Conservation (phyloP, 2,329 filamentous ascomycete genomes). For the Aspergillus viridinutans region DNA sequence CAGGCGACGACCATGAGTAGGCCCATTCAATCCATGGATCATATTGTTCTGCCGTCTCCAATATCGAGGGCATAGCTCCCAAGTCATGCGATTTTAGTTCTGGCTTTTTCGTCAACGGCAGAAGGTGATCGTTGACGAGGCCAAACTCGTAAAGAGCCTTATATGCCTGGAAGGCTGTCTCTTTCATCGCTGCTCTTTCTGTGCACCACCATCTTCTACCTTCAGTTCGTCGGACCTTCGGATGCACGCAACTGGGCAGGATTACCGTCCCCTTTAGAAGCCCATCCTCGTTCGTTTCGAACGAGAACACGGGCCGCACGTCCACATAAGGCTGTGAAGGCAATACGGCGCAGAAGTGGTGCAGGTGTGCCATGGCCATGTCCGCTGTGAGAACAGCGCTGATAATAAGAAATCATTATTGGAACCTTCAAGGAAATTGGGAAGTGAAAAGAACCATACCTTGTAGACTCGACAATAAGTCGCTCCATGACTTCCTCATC, state of each 20-base stretch:
- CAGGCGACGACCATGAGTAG: conserved; percentile 20
- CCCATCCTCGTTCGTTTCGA: conserved; percentile 16
- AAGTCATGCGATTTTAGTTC: conserved; percentile 14
- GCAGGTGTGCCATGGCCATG: conserved; percentile 69
- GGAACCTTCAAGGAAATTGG: background rate
- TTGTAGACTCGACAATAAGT: conserved; percentile 38
- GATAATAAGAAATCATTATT: background rate
- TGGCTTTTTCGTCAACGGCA: conserved; percentile 52
- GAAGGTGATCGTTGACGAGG: conserved; percentile 71
- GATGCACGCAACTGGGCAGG: conserved; percentile 67
- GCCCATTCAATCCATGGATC: conserved; percentile 30
- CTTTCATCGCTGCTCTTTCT: conserved; percentile 69
- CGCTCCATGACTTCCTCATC: conserved; percentile 36
- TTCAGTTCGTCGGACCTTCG: conserved; percentile 51
- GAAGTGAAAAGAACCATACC: conserved; percentile 11
- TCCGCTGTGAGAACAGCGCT: conserved; percentile 68
- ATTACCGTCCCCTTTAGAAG: conserved; percentile 55
- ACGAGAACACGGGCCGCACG: conserved; percentile 60
- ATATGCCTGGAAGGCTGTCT: conserved; percentile 81
- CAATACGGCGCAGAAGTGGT: conserved; percentile 72
- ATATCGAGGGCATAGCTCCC: conserved; percentile 15
- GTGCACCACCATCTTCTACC: conserved; percentile 61
- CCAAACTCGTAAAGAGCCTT: conserved; percentile 63
- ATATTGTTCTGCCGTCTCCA: conserved; percentile 24
- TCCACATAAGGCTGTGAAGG: conserved; percentile 57